Percentiles rank a stretch among this genome's conserved stretches.
These are phyloP conservation scores for Mortierella sp. DNA, from an alignment of 371 early-diverging fungal genomes.

Conservation along the genomic window DNA sequence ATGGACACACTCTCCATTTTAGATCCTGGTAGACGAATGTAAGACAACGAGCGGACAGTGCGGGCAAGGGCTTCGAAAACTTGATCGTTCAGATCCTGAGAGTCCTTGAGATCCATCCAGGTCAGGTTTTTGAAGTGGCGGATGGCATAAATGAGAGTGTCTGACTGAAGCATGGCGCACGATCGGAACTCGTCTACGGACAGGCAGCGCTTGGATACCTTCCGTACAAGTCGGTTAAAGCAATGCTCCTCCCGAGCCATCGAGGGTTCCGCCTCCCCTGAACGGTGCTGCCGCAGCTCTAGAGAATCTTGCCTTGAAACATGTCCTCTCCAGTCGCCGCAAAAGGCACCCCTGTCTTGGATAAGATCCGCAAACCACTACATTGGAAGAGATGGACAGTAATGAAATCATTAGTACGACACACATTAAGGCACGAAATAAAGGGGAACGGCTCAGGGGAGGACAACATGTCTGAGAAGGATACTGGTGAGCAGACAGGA, in stretches of 20 bases:
- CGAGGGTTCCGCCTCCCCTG: constrained; percentile 11
- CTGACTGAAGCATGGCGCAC: constrained; percentile 19
- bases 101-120: constrained; percentile 41
- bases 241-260: constrained; percentile 27
- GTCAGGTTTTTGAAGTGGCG: constrained; percentile 35
- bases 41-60: constrained; percentile 30
- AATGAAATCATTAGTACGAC: neutral
- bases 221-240: constrained; percentile 46
- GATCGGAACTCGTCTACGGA: constrained; percentile 36
- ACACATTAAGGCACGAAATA: too few relatives aligned
- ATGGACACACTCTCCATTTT: constrained; percentile 27
- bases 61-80: constrained; percentile 32
- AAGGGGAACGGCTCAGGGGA: too few relatives aligned
- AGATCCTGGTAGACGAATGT: constrained; percentile 32
- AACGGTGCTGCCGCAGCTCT: neutral
- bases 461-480: too few relatives aligned
- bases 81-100: constrained; percentile 29
- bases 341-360: constrained; percentile 42
- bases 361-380: constrained; percentile 43
- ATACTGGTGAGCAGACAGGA: too few relatives aligned
- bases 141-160: constrained; percentile 37
- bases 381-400: neutral
- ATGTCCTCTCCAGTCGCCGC: constrained; percentile 29
- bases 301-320: neutral
- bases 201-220: constrained; percentile 24